Evolutionary conservation across 75 land plant species (phyloP), one percentile per base, ranked within the genome.

Genomic region (Pinus tabuliformis): DNA sequence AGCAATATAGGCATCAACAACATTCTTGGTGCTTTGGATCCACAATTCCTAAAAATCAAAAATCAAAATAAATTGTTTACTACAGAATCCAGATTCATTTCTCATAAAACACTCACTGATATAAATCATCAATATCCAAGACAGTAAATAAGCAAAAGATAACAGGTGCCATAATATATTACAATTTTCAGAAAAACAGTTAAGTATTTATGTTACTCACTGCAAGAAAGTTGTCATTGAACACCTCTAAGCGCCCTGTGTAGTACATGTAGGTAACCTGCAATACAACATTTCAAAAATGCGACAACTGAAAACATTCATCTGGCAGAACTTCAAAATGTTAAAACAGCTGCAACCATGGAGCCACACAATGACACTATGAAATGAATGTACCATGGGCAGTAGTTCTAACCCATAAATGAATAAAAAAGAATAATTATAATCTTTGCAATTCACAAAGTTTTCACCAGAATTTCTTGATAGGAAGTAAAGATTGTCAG

Each of bases 241-340:
- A 95, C 33, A 97, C 98, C 79, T 97, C 99, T 78, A 97, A 76
- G 49, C 99, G 99, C 11, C 99, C 99, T 54, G 99, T 97, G 77
- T 97, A 97, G 68, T 97, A 97, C 92, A 93, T 97, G 81, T 97
- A 97, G 0, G 98, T 97, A 30, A 97, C 99, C 99, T 96, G 86
- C 45, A 74, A 52, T 5, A 72, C 70, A 58, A 70, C 6, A 57
- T 15, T 11, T 57, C 4, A 52, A 57, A 56, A 65, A 74, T 22
- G 57, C 45, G 6, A n/a, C 70, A 26, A 33, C 56, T 45, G 11
- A 68, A 68, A 12, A 20, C 0, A 49, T 49, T 18, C 71, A 68
- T 13, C 21, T 26, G 33, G 24, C 11, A 24, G 12, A 33, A 24
- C 28, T 26, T 16, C 64, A 62, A 4, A 62, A 13, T 21, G 63